Conservation (phyloP, 2,329 filamentous ascomycete genomes). For the Camillea tinctor region DNA sequence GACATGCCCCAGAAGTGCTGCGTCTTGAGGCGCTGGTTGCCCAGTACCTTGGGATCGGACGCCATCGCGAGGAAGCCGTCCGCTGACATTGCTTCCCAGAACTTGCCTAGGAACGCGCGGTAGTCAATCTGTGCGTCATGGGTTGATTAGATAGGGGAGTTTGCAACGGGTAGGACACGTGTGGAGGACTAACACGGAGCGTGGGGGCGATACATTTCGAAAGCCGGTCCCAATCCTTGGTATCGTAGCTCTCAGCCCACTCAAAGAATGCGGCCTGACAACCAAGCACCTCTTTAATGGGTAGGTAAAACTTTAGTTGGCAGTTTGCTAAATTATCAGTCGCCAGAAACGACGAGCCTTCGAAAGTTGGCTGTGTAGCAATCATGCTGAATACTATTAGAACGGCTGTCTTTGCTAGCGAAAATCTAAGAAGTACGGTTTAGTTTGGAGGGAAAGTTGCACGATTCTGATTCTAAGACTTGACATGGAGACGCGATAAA, state of each 20-base stretch:
- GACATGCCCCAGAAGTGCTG: constrained; percentile 57
- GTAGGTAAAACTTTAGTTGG: not conserved
- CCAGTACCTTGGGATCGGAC: constrained; percentile 51
- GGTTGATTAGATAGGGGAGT: not conserved
- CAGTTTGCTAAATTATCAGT: not conserved
- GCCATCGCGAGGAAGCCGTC: constrained; percentile 53
- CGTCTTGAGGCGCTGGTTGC: constrained; percentile 52
- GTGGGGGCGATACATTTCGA: constrained; percentile 3
- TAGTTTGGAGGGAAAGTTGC: not conserved
- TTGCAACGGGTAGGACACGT: not conserved
- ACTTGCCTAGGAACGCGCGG: constrained; percentile 45
- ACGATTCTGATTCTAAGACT: not conserved
- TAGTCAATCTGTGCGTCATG: constrained; percentile 25
- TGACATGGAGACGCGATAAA: not conserved
- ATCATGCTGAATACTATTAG: not conserved
- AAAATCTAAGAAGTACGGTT: not conserved
- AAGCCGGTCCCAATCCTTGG: constrained; percentile 6
- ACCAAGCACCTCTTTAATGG: constrained; percentile 1
- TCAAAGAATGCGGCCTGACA: constrained; percentile 6
- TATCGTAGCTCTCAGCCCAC: constrained; percentile 11
- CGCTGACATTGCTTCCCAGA: constrained; percentile 56
- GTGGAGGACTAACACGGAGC: constrained; percentile 1
- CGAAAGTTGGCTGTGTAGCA: not conserved
- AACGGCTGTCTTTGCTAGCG: too few species aligned
- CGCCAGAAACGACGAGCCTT: not conserved